These are phyloP conservation scores for Chlamydomonas sphaeroides DNA, from an alignment of 139 green algal genomes.

Conservation along the genomic window DNA sequence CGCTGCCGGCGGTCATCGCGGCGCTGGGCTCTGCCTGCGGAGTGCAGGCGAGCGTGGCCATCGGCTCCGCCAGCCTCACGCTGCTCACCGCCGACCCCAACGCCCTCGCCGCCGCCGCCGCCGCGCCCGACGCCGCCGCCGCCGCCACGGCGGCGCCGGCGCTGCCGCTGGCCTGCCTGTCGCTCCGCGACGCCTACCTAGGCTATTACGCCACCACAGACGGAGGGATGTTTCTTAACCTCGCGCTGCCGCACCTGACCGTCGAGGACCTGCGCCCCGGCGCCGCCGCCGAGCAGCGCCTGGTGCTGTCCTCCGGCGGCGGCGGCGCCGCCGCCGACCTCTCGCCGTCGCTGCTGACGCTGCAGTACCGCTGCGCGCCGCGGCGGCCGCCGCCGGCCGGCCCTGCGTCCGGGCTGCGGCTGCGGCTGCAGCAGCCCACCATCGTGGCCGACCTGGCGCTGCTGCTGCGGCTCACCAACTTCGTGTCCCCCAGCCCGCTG, in stretches of 20 bases:
- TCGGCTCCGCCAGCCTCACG: conserved; percentile 68
- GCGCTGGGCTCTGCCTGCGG: conserved; percentile 42
- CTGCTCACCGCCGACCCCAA: conserved; percentile 38
- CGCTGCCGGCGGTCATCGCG: conserved; percentile 35
- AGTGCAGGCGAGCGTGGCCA: conserved; percentile 53
- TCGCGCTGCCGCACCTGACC: conserved; percentile 73
- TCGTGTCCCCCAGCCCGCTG: conserved; percentile 70
- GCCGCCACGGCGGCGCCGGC: conserved; percentile 4
- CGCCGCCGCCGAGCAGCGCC: conserved; percentile 65
- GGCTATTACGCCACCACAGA: conserved; percentile 38
- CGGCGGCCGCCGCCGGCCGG: neutral
- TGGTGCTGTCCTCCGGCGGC: conserved; percentile 69
- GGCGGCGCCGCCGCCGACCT: neutral
- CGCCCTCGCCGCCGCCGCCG: neutral
- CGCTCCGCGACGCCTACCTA: conserved; percentile 69
- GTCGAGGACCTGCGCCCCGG: conserved; percentile 72
- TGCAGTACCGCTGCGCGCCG: conserved; percentile 53
- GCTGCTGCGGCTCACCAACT: conserved; percentile 82
- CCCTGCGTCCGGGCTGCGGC: conserved; percentile 42
- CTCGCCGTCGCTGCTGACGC: conserved; percentile 56
- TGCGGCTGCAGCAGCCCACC: conserved; percentile 87
- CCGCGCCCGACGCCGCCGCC: conserved; percentile 5
- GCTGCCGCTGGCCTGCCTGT: conserved; percentile 34
- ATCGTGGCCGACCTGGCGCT: conserved; percentile 89
- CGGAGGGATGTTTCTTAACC: conserved; percentile 64